Evolutionary conservation across 257 asterid genomes (phyloP), one percentile per base, ranked within the genome.

Genomic region (Plantago major): DNA sequence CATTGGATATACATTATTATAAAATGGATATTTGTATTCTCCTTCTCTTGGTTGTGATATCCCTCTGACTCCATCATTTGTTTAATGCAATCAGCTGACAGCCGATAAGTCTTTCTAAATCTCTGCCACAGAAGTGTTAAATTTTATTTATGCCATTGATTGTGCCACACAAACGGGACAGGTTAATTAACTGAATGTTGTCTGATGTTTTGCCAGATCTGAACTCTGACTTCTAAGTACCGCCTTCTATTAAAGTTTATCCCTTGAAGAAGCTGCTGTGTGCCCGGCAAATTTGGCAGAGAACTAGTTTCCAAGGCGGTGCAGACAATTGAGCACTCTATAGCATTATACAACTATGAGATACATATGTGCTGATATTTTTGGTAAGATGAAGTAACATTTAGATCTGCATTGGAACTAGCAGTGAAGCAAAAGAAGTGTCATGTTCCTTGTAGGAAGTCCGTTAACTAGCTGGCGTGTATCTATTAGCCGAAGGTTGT

Each of bases 11-110:
- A 67, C 68, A 63, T 72, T 68, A 54, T 55, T 68, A 70, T 68
- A 58, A 71, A 58, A 65, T 62, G 48, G 46, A 53, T 55, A 33
- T 33, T 57, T 60, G 26, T 60, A 45, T 66, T 46, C 63, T 61
- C 55, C 55, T 70, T 58, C 42, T 63, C 64, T 60, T 78, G 67
- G 76, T 74, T 72, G 74, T 60, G 79, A 70, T 72, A 42, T 65
- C 69, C 71, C 38, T 42, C 64, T 50, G 54, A 65, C 77, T 63
- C 68, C 47, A 67, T n/a, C 69, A 58, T 71, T 65, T 33, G 42
- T 71, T 70, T 63, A 66, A 43, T 53, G 52, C 67, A 60, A n/a
- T n/a, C n/a, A n/a, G n/a, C n/a, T n/a, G n/a, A n/a, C n/a, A n/a
- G n/a, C n/a, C n/a, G n/a, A n/a, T n/a, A n/a, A 64, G 65, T 59